Evolutionary conservation across 257 asterid genomes (phyloP).

Genomic region (Fraxinus anomala): DNA sequence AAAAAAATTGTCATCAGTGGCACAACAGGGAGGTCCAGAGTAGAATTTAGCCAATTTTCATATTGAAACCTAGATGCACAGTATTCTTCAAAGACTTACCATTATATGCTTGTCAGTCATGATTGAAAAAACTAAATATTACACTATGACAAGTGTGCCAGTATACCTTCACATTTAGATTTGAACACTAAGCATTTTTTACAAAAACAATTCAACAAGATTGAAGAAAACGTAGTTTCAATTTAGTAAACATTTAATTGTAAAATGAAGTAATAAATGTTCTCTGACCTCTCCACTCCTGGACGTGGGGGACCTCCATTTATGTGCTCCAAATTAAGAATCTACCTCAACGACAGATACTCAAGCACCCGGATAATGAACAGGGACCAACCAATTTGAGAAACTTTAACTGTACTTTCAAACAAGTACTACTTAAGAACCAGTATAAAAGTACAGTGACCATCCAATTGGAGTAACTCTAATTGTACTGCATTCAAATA

Average conservation of each 20-base stretch:
- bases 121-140: constrained; percentile 9
- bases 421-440: background rate
- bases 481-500: no score
- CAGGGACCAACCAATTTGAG: constrained; percentile 15
- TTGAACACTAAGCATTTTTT: constrained; percentile 7
- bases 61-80: no score
- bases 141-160: constrained; percentile 10
- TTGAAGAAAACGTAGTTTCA: background rate
- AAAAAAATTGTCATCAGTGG: no score
- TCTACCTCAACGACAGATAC: constrained; percentile 78
- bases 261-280: constrained; percentile 8
- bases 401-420: constrained; percentile 4
- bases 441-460: background rate
- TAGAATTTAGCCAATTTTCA: no score
- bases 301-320: constrained; percentile 77
- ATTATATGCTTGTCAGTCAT: constrained; percentile 17
- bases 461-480: background rate
- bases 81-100: background rate
- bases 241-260: constrained; percentile 4
- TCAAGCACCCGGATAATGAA: constrained; percentile 62
- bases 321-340: constrained; percentile 73
- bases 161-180: constrained; percentile 4
- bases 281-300: constrained; percentile 80
- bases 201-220: background rate
- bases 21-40: no score